A percentile compares a stretch with the other conserved stretches of the same genome.
Evolutionary conservation across 2,329 filamentous ascomycete genomes (phyloP).

Genomic region (Colletotrichum sp.): DNA sequence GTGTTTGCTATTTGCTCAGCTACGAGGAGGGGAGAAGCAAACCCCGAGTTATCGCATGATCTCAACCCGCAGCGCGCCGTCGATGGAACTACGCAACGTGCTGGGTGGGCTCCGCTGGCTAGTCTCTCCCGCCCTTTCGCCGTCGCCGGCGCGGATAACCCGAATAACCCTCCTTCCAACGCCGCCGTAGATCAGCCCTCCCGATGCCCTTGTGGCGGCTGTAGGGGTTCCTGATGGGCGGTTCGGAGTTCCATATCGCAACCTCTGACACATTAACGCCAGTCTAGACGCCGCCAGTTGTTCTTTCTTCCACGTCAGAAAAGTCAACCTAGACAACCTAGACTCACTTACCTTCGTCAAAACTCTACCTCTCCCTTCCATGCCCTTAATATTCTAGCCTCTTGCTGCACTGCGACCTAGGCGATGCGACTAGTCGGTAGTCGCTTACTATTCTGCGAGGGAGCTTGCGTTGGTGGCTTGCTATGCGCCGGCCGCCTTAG

Average conservation of each 20-base stretch:
- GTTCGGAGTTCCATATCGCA: background rate
- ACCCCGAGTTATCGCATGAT: background rate
- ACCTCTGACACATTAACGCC: background rate
- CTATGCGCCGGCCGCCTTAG: background rate
- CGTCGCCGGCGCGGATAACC: background rate
- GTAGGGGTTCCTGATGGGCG: background rate
- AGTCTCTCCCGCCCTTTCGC: background rate
- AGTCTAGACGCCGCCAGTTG: background rate
- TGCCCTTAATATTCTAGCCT: background rate
- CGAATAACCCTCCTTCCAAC: background rate
- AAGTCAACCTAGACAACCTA: background rate
- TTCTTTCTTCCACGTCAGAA: background rate
- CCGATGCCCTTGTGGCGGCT: background rate
- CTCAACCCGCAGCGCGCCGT: background rate
- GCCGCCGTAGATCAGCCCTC: background rate
- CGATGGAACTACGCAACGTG: background rate
- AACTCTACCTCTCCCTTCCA: background rate
- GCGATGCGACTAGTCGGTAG: slow-evolving; percentile 2
- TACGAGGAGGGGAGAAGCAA: background rate
- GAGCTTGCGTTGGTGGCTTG: background rate
- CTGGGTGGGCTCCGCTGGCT: background rate
- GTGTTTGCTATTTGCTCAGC: background rate
- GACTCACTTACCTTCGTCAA: background rate
- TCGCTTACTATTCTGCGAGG: background rate
- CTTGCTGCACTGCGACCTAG: background rate